Evolutionary conservation across 2,329 filamentous ascomycete species (phyloP).

Genomic region (Fusarium pseudonygamai): DNA sequence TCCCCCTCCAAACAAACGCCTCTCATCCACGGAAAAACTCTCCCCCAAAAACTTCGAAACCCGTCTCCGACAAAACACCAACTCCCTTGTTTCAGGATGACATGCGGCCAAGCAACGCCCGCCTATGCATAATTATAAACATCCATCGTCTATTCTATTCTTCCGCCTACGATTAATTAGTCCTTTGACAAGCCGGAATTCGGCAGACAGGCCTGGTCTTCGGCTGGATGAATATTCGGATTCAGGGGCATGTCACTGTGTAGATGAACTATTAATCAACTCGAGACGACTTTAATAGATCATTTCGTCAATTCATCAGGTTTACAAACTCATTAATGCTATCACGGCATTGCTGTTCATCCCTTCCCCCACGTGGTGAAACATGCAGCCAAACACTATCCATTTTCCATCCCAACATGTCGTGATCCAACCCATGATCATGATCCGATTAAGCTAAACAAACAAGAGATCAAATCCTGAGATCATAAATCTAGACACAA

Average conservation of each 20-base stretch:
- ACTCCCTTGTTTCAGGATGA: conserved; percentile 29
- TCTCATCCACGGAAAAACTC: conserved; percentile 36
- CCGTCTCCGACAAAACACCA: conserved; percentile 18
- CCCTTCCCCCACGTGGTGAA: conserved; percentile 34
- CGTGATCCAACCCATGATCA: too few relatives aligned
- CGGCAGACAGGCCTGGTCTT: not conserved
- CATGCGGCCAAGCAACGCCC: not conserved
- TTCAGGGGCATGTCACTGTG: not conserved
- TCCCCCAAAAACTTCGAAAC: conserved; percentile 22
- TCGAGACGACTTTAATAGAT: not conserved
- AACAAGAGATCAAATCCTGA: conserved; percentile 16
- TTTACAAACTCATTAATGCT: not conserved
- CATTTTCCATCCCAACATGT: conserved; percentile 24
- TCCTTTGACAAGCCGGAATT: conserved; percentile 2
- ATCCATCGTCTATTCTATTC: not conserved
- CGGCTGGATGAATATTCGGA: not conserved
- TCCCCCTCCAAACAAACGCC: conserved; percentile 8
- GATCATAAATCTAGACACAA: conserved; percentile 29
- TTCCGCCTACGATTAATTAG: not conserved
- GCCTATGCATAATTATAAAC: conserved; percentile 11
- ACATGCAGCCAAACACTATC: conserved; percentile 22
- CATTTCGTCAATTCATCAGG: conserved; percentile 13
- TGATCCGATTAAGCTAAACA: conserved; percentile 26
- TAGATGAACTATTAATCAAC: not conserved
- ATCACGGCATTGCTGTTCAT: conserved; percentile 21